These are phyloP conservation scores for Oryza glaberrima DNA, from an alignment of 176 grass and related monocot genomes.

Conservation along the genomic window DNA sequence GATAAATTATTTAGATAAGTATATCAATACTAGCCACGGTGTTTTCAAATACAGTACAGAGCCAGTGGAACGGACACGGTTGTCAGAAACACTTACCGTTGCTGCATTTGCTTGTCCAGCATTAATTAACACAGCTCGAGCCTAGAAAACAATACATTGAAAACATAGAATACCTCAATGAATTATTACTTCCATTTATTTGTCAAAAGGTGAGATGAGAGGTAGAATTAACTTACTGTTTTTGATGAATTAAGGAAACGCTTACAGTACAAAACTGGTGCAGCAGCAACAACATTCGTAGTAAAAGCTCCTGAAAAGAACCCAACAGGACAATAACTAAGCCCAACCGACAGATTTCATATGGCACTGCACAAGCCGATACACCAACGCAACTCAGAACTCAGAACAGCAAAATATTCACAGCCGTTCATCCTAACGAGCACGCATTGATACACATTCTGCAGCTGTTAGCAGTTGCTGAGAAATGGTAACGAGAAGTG, in stretches of 20 bases:
- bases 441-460: not conserved
- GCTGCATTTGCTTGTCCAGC: conserved; percentile 99
- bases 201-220: not conserved
- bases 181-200: not conserved
- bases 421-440: not conserved
- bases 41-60: conserved; percentile 13
- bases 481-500: not conserved
- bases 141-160: conserved; percentile 47
- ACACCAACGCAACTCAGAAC: conserved; percentile 6
- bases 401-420: not conserved
- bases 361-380: not conserved
- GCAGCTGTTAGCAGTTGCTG: not conserved
- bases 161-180: not conserved
- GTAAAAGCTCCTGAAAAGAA: conserved; percentile 82
- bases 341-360: not conserved
- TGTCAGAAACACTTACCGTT: conserved; percentile 75
- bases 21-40: conserved; percentile 28
- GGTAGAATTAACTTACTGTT: conserved; percentile 51
- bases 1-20: conserved; percentile 37
- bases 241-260: conserved; percentile 58
- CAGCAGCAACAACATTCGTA: conserved; percentile 88
- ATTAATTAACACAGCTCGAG: conserved; percentile 87
- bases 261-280: conserved; percentile 90
- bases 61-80: not conserved
- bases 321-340: not conserved